Evolutionary conservation across 495 filamentous ascomycete species (phyloP).

Genomic region (Aspergillus haitiensis): DNA sequence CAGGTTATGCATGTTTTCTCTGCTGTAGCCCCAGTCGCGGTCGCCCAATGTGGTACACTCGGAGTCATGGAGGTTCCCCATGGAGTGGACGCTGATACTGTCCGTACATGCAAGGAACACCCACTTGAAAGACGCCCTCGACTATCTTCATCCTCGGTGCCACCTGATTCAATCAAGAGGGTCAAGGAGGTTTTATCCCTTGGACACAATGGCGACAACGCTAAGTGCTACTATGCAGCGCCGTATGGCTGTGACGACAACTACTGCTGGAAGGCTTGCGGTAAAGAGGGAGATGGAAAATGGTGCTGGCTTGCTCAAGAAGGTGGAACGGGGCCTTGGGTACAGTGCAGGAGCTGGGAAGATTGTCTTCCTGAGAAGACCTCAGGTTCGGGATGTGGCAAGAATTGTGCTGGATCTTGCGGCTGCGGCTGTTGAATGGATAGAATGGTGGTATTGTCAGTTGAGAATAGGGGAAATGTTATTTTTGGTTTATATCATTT

Average conservation of each 20-base stretch:
- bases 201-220: neutral
- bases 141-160: neutral
- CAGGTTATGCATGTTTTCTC: neutral
- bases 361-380: neutral
- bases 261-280: neutral
- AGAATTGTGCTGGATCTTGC: neutral
- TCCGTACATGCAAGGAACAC: neutral
- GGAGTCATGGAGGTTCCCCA: neutral
- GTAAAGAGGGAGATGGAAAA: neutral
- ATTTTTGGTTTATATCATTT: neutral
- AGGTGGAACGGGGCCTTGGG: neutral
- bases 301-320: neutral
- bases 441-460: neutral
- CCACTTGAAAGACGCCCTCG: neutral
- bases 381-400: neutral
- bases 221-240: neutral
- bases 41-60: neutral
- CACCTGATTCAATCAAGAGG: neutral
- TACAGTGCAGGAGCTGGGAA: neutral
- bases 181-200: neutral
- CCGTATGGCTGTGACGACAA: neutral
- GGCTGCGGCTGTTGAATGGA: neutral
- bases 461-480: neutral
- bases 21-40: neutral
- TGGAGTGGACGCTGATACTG: neutral